phyloP scores from a whole-genome alignment of 768 basidiomycete genomes.

The Suillus fuscotomentosus region DNA sequence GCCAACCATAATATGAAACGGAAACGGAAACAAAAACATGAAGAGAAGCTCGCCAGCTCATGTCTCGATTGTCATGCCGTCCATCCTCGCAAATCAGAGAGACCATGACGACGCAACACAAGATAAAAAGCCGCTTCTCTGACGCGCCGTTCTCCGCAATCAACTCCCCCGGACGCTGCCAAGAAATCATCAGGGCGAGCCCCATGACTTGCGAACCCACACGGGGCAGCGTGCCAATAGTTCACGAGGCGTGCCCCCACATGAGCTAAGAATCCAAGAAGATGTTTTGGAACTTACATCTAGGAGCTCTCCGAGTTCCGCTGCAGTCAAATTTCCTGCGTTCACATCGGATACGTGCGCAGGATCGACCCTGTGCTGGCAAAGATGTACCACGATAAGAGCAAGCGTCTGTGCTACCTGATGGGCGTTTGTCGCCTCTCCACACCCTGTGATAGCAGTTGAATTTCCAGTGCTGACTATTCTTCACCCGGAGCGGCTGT shows the following conservation, averaged over 20 bases:
- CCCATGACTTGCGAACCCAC: not conserved
- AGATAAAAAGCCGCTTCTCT: not conserved
- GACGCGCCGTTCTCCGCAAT: not conserved
- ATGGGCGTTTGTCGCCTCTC: constrained; percentile 4
- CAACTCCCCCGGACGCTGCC: not conserved
- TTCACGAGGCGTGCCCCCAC: not conserved
- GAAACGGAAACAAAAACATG: not conserved
- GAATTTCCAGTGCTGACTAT: not conserved
- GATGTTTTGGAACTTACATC: constrained; percentile 26
- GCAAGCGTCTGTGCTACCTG: constrained; percentile 21
- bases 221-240: not conserved
- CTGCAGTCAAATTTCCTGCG: constrained; percentile 24
- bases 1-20: not conserved
- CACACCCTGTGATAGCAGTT: not conserved
- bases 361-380: constrained; percentile 19
- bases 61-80: constrained; percentile 1
- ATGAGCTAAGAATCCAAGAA: not conserved
- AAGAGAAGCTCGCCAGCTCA: not conserved
- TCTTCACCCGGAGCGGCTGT: not conserved
- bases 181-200: not conserved
- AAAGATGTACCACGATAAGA: constrained; percentile 22
- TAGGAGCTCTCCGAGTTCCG: constrained; percentile 30
- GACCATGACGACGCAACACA: not conserved
- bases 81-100: not conserved
- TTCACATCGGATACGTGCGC: constrained; percentile 4